A percentile compares a stretch with the other conserved stretches of the same genome.
Evolutionary conservation across 2,329 filamentous ascomycete species (phyloP).

Genomic region (Helminthosporium solani): DNA sequence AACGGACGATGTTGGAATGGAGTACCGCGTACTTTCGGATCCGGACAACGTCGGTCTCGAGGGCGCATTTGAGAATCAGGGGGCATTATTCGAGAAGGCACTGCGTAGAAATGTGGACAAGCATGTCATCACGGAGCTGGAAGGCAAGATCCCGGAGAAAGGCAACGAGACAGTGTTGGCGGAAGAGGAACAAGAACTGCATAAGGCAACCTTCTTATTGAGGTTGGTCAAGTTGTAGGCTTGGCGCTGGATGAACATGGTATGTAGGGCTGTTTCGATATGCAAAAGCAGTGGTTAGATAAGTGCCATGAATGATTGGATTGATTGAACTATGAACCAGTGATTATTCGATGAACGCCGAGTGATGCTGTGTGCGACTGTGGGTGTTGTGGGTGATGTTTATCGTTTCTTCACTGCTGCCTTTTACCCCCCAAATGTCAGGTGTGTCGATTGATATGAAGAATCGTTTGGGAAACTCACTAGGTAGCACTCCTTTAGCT

Average conservation of each 20-base stretch:
- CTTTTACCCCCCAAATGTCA: constrained; percentile 13
- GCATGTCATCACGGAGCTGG: constrained; percentile 60
- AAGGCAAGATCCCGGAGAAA: constrained; percentile 58
- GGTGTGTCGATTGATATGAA: constrained; percentile 4
- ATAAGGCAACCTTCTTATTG: constrained; percentile 77
- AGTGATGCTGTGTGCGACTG: neutral
- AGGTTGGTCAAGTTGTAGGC: constrained; percentile 69
- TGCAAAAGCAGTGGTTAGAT: neutral
- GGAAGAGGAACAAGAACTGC: constrained; percentile 83
- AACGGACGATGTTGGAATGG: constrained; percentile 95
- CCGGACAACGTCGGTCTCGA: constrained; percentile 73
- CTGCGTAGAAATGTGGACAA: constrained; percentile 75
- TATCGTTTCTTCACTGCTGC: constrained; percentile 35
- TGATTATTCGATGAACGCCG: neutral
- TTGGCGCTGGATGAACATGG: neutral
- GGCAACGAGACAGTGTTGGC: constrained; percentile 61
- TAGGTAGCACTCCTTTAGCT: constrained; percentile 82
- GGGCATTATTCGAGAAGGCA: constrained; percentile 70
- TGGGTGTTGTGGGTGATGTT: neutral
- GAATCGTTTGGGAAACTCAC: constrained; percentile 53
- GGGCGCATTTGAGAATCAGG: constrained; percentile 68
- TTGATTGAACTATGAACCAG: neutral
- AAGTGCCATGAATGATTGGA: neutral
- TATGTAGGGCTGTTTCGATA: constrained; percentile 1
- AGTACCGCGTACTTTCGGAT: constrained; percentile 79